These are phyloP conservation scores for Aspergillus sp. DNA, from an alignment of 2,329 filamentous ascomycete genomes.

Conservation along the genomic window DNA sequence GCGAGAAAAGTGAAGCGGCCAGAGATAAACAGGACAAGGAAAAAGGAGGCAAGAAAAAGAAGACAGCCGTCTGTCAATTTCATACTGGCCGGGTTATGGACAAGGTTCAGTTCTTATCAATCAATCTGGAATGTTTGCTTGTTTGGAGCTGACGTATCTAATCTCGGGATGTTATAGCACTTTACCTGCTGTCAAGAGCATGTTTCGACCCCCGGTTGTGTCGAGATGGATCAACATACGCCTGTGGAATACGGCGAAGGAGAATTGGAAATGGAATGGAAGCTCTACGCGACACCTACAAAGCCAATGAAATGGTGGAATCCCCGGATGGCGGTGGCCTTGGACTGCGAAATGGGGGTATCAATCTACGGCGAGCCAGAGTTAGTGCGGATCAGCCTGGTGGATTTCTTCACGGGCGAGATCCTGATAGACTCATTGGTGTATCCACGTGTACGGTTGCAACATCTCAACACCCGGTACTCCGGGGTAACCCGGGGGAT, in stretches of 20 bases:
- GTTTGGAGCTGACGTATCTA: neutral
- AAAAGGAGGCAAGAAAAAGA: neutral
- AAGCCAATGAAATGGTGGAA: neutral
- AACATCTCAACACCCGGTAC: conserved; percentile 45
- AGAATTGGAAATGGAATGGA: neutral
- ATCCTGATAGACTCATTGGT: conserved; percentile 48
- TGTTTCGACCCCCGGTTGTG: neutral
- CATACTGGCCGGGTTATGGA: neutral
- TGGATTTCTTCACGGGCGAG: conserved; percentile 47
- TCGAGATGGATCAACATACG: neutral
- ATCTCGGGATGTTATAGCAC: neutral
- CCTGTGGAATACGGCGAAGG: neutral
- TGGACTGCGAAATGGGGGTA: conserved; percentile 53
- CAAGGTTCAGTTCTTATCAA: conserved; percentile 1
- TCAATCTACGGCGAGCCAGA: conserved; percentile 41
- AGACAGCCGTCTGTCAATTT: neutral
- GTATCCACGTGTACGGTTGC: conserved; percentile 41
- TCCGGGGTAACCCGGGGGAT: conserved; percentile 44
- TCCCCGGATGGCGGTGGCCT: conserved; percentile 31
- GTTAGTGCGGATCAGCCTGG: conserved; percentile 46
- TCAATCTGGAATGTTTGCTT: neutral
- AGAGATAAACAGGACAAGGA: neutral
- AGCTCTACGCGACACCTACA: conserved; percentile 1
- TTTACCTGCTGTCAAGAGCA: neutral
- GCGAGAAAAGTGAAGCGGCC: neutral